Conservation (phyloP, 176 grass and related monocot genomes). For the Aegilops sharonensis region DNA sequence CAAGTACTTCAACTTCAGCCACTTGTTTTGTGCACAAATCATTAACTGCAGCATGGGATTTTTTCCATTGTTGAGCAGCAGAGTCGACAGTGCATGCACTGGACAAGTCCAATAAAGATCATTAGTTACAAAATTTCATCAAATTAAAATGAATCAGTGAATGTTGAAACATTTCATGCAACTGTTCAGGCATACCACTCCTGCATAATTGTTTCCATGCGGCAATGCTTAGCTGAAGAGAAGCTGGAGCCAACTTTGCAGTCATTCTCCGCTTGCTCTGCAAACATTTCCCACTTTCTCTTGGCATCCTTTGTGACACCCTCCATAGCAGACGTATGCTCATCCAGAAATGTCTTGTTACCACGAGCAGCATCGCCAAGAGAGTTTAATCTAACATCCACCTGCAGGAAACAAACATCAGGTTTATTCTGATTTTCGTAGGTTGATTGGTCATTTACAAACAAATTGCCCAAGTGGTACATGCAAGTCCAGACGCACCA, state of each 20-base stretch:
- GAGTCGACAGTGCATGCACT: constrained; percentile 65
- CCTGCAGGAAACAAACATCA: constrained; percentile 49
- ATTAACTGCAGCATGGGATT: constrained; percentile 58
- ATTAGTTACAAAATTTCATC: background rate
- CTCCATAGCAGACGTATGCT: constrained; percentile 62
- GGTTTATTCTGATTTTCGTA: background rate
- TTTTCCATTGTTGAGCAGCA: constrained; percentile 77
- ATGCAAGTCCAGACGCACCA: constrained; percentile 43
- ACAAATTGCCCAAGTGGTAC: background rate
- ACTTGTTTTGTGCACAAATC: constrained; percentile 75
- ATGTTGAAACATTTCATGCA: background rate
- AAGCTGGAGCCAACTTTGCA: constrained; percentile 63
- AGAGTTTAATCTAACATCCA: constrained; percentile 62
- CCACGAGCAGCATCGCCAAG: constrained; percentile 62
- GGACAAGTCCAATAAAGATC: constrained; percentile 22
- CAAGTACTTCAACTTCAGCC: constrained; percentile 70
- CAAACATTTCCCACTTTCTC: constrained; percentile 95
- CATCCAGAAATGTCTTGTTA: constrained; percentile 68
- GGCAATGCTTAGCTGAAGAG: constrained; percentile 85
- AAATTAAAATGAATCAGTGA: background rate
- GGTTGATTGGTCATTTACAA: background rate
- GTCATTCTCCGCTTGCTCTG: constrained; percentile 66
- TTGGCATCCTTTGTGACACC: constrained; percentile 76
- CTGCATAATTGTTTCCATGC: constrained; percentile 77
- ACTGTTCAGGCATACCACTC: constrained; percentile 50